Conservation (phyloP, 805 yeast genomes). For the Saturnispora galanensis region DNA sequence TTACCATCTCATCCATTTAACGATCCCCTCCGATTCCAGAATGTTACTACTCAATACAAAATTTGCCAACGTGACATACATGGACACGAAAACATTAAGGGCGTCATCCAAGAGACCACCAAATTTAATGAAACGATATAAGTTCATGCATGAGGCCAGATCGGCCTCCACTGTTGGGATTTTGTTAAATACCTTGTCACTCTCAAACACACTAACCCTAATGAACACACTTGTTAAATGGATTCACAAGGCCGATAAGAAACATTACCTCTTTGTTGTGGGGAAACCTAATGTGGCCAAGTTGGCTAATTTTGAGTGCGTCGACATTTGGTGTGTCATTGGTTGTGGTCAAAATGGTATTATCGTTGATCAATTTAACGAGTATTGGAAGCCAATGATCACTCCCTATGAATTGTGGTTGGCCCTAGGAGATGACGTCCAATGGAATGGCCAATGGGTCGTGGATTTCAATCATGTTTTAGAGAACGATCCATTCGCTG, state of each 20-base stretch:
- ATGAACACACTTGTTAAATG: conserved; percentile 50
- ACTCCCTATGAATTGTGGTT: conserved; percentile 87
- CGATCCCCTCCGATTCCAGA: conserved; percentile 69
- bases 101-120: conserved; percentile 56
- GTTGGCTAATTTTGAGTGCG: conserved; percentile 87
- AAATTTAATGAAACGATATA: conserved; percentile 72
- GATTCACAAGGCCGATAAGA: conserved; percentile 71
- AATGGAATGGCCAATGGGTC: conserved; percentile 94
- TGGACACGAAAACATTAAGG: conserved; percentile 32
- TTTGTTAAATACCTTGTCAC: conserved; percentile 79
- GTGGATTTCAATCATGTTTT: conserved; percentile 59
- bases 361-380: conserved; percentile 66
- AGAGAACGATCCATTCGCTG: conserved; percentile 27
- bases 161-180: conserved; percentile 90
- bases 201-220: conserved; percentile 61
- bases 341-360: conserved; percentile 96
- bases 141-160: conserved; percentile 79
- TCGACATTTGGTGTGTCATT: conserved; percentile 88
- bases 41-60: conserved; percentile 65
- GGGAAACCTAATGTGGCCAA: conserved; percentile 98
- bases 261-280: conserved; percentile 88
- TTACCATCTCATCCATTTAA: conserved; percentile 59
- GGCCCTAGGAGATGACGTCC: conserved; percentile 64
- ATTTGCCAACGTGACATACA: conserved; percentile 44
- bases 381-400: conserved; percentile 81